Percentiles rank a stretch among this genome's conserved stretches.
Conservation (phyloP, 495 filamentous ascomycete species). For the Podospora fimiseda region DNA sequence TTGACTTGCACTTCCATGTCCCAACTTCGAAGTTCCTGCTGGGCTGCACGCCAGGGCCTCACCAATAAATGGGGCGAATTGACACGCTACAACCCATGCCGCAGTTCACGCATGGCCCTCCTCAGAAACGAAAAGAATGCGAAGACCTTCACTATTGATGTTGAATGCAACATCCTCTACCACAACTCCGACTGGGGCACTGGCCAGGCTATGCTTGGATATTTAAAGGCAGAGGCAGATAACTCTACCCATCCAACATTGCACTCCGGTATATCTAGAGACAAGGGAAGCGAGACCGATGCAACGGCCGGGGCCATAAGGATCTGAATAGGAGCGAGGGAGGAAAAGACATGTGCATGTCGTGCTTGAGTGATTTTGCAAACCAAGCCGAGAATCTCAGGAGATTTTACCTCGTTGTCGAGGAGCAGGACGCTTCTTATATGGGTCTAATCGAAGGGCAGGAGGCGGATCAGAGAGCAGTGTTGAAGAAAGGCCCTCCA, state of each 20-base stretch:
- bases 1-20: neutral
- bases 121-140: neutral
- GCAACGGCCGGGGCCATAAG: too few species aligned
- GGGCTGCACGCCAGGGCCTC: neutral
- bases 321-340: too few species aligned
- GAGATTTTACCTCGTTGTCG: neutral
- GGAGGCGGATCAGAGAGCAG: neutral
- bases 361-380: neutral
- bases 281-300: too few species aligned
- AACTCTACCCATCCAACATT: too few species aligned
- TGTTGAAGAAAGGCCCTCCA: neutral
- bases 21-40: neutral
- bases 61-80: neutral
- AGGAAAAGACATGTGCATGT: too few species aligned
- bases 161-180: neutral
- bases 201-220: too few species aligned
- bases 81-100: neutral
- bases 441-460: neutral
- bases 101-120: neutral
- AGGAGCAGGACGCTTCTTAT: neutral
- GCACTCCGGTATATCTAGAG: neutral
- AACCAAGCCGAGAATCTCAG: neutral
- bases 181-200: neutral
- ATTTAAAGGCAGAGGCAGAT: too few species aligned
- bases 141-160: neutral